These are phyloP conservation scores for Quercus wislizeni DNA, from an alignment of 306 rosid genomes.

Conservation along the genomic window DNA sequence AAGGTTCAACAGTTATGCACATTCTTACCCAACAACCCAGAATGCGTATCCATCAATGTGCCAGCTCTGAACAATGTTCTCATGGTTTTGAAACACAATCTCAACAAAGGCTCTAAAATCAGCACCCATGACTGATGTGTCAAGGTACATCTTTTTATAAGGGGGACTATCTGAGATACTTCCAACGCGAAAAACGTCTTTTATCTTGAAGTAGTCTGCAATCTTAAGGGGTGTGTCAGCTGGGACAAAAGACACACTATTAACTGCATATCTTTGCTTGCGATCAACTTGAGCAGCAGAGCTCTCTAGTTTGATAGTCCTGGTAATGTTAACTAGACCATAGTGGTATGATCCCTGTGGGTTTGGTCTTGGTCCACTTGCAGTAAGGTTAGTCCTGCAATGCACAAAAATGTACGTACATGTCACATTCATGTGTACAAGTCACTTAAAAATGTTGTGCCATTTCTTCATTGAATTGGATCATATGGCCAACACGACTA, in stretches of 20 bases:
- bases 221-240: constrained; percentile 84
- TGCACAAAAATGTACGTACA: neutral
- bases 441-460: too few species aligned
- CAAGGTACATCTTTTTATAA: constrained; percentile 52
- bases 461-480: neutral
- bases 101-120: constrained; percentile 77
- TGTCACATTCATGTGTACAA: too few species aligned
- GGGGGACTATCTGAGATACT: constrained; percentile 68
- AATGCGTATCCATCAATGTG: constrained; percentile 89
- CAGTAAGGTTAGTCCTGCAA: constrained; percentile 83
- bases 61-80: constrained; percentile 68
- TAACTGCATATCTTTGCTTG: constrained; percentile 83
- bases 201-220: constrained; percentile 82
- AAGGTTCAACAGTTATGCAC: neutral
- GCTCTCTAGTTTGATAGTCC: constrained; percentile 61
- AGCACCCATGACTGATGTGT: constrained; percentile 87
- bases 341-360: constrained; percentile 98
- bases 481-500: too few species aligned
- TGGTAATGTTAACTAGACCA: constrained; percentile 63
- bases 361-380: constrained; percentile 97
- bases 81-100: constrained; percentile 75
- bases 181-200: constrained; percentile 68
- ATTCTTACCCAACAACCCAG: constrained; percentile 93
- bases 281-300: constrained; percentile 64
- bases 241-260: constrained; percentile 66